Evolutionary conservation across 2,329 filamentous ascomycete species (phyloP).

Genomic region (Paramyrothecium sp.): DNA sequence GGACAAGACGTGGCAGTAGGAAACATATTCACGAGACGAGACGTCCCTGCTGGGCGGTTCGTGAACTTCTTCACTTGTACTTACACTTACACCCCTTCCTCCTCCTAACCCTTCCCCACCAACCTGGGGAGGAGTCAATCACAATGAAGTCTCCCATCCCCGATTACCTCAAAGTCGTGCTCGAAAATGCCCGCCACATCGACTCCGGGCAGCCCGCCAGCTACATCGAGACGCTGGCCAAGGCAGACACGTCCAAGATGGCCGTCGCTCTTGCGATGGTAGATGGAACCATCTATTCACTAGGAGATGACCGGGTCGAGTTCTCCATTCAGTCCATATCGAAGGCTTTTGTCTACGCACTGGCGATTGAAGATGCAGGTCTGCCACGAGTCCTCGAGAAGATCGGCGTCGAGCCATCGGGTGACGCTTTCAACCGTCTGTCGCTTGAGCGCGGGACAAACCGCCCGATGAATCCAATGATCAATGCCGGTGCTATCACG

Average conservation of each 20-base stretch:
- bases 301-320: conserved; percentile 34
- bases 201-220: conserved; percentile 27
- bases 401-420: conserved; percentile 38
- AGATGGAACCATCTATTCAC: conserved; percentile 36
- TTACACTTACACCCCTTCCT: too few relatives aligned
- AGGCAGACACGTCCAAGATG: conserved; percentile 35
- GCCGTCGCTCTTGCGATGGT: conserved; percentile 37
- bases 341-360: conserved; percentile 37
- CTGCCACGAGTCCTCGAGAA: conserved; percentile 31
- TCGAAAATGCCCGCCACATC: conserved; percentile 27
- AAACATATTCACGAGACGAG: too few relatives aligned
- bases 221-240: conserved; percentile 36
- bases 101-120: too few relatives aligned
- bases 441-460: conserved; percentile 26
- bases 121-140: too few relatives aligned
- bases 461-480: conserved; percentile 33
- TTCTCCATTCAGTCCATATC: conserved; percentile 41
- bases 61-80: too few relatives aligned
- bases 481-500: conserved; percentile 32
- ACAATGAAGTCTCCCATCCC: conserved; percentile 32
- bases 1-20: too few relatives aligned
- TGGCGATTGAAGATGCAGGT: conserved; percentile 36
- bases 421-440: conserved; percentile 34
- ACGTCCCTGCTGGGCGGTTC: too few relatives aligned
- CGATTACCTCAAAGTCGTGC: conserved; percentile 28